Conservation (phyloP, 2,329 filamentous ascomycete species). For the Alternaria gaisen region DNA sequence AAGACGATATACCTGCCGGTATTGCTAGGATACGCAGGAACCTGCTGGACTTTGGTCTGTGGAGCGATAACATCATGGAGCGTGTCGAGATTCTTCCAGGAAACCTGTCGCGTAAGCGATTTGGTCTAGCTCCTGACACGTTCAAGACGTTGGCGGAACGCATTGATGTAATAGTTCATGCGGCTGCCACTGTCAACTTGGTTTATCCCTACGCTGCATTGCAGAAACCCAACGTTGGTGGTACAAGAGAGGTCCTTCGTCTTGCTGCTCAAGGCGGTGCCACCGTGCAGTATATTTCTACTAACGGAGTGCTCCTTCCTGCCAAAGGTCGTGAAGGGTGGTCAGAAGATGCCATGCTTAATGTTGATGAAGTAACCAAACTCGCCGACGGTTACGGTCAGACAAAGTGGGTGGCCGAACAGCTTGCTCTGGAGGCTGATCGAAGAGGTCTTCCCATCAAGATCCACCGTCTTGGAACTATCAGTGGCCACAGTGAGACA, state of each 20-base stretch:
- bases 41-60: slow-evolving; percentile 78
- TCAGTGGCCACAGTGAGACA: slow-evolving; percentile 77
- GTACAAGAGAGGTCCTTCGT: slow-evolving; percentile 78
- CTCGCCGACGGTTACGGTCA: slow-evolving; percentile 79
- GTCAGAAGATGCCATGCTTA: slow-evolving; percentile 73
- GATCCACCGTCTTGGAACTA: slow-evolving; percentile 78
- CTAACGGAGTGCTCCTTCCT: slow-evolving; percentile 79
- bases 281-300: slow-evolving; percentile 80
- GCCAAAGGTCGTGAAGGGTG: slow-evolving; percentile 69
- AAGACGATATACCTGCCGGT: slow-evolving; percentile 70
- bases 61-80: slow-evolving; percentile 79
- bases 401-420: slow-evolving; percentile 83
- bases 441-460: slow-evolving; percentile 74
- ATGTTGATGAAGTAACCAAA: slow-evolving; percentile 72
- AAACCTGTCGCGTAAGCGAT: slow-evolving; percentile 72
- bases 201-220: slow-evolving; percentile 84
- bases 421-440: slow-evolving; percentile 74
- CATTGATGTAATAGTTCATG: slow-evolving; percentile 78
- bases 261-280: slow-evolving; percentile 73
- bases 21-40: slow-evolving; percentile 79
- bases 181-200: slow-evolving; percentile 75
- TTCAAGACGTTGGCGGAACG: slow-evolving; percentile 72
- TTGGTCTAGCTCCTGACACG: slow-evolving; percentile 71
- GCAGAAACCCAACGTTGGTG: slow-evolving; percentile 77
- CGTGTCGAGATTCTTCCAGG: slow-evolving; percentile 79